These are phyloP conservation scores for Clonostachys sp. DNA, from an alignment of 2,329 filamentous ascomycete species.

Conservation along the genomic window DNA sequence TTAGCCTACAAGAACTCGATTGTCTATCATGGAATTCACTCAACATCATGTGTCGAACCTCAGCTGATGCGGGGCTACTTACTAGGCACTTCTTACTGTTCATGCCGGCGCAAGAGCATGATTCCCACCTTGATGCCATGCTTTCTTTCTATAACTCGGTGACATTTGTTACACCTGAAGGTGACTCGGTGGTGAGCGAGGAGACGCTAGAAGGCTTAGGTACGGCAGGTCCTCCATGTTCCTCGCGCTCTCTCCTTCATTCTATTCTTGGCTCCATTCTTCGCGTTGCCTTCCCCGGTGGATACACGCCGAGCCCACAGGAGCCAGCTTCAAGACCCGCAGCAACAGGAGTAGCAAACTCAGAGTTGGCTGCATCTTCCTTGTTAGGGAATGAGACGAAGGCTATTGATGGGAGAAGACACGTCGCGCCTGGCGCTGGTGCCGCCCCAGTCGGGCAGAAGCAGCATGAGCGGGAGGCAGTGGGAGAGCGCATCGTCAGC, in stretches of 20 bases:
- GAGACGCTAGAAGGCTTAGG: slow-evolving; percentile 90
- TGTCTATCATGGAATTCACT: not conserved
- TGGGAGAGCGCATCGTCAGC: slow-evolving; percentile 18
- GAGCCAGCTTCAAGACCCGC: slow-evolving; percentile 7
- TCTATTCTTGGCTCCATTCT: slow-evolving; percentile 73
- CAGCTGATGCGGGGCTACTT: slow-evolving; percentile 12
- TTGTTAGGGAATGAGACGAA: not conserved
- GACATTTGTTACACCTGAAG: slow-evolving; percentile 85
- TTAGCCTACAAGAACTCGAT: not conserved
- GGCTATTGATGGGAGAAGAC: not conserved
- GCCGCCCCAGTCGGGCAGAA: not conserved
- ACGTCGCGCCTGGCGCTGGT: not conserved
- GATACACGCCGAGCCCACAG: slow-evolving; percentile 18
- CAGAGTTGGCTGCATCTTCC: not conserved
- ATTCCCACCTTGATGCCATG: slow-evolving; percentile 72
- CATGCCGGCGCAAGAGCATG: slow-evolving; percentile 60
- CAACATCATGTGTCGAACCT: slow-evolving; percentile 15
- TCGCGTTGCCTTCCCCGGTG: slow-evolving; percentile 53
- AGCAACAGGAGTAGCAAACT: not conserved
- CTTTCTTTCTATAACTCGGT: slow-evolving; percentile 89
- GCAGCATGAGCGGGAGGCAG: not conserved
- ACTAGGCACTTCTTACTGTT: slow-evolving; percentile 88
- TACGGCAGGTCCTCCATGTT: slow-evolving; percentile 58
- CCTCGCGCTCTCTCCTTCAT: slow-evolving; percentile 53
- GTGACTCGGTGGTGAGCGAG: slow-evolving; percentile 88